Conservation (phyloP, 805 yeast species). For the Kazachstania africana region DNA sequence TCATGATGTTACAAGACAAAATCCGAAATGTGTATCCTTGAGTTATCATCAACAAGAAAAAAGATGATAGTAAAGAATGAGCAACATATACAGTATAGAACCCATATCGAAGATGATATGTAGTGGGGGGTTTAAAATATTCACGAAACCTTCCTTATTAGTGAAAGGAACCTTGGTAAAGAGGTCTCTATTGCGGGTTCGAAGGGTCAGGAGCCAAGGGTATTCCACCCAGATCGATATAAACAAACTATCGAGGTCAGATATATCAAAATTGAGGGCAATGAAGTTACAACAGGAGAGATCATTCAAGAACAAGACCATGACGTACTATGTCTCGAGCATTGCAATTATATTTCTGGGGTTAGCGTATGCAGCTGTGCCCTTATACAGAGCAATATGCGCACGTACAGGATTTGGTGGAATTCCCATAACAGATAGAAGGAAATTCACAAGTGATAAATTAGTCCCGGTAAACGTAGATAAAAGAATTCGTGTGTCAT, state of each 20-base stretch:
- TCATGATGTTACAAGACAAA: no score
- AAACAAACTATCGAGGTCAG: slow-evolving; percentile 17
- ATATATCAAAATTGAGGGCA: slow-evolving; percentile 15
- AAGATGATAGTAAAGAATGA: no score
- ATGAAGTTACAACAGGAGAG: slow-evolving; percentile 15
- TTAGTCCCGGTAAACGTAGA: slow-evolving; percentile 79
- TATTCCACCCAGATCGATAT: slow-evolving; percentile 7
- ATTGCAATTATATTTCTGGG: slow-evolving; percentile 61
- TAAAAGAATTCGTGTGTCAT: slow-evolving; percentile 68
- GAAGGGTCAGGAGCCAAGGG: no score
- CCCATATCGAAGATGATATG: no score
- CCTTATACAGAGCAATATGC: slow-evolving; percentile 82
- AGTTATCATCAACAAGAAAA: no score
- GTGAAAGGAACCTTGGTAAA: no score
- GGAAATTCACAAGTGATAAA: slow-evolving; percentile 76
- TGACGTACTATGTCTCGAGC: slow-evolving; percentile 57
- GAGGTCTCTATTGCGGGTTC: no score
- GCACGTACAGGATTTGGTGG: slow-evolving; percentile 96
- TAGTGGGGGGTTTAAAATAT: no score
- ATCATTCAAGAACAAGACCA: slow-evolving; percentile 36
- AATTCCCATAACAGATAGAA: slow-evolving; percentile 75
- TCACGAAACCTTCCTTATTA: no score
- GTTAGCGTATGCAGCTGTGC: slow-evolving; percentile 82
- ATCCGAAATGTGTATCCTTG: no score
- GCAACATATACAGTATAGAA: no score